Evolutionary conservation across 73 alveolate genomes (phyloP).

Genomic region (Durusdinium trenchii): DNA sequence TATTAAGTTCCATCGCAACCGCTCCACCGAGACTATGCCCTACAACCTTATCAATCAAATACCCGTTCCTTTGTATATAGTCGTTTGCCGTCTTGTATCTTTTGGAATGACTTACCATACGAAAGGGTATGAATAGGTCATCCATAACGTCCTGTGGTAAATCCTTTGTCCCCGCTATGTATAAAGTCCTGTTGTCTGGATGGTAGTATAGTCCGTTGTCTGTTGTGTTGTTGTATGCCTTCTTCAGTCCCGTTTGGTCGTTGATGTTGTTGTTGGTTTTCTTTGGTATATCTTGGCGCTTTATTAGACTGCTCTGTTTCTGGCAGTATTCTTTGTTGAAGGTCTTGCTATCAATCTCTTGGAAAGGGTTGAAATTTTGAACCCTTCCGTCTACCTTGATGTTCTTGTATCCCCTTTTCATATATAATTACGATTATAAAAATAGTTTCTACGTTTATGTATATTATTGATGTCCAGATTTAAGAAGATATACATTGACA

Average conservation of each 20-base stretch:
- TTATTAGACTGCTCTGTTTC: background rate
- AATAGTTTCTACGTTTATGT: background rate
- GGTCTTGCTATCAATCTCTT: conserved; percentile 22
- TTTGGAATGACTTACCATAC: conserved; percentile 17
- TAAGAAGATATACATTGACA: conserved; percentile 8
- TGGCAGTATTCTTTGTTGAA: background rate
- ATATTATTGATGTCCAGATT: conserved; percentile 8
- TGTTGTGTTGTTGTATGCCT: conserved; percentile 60
- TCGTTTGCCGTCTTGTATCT: conserved; percentile 43
- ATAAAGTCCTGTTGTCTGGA: conserved; percentile 26
- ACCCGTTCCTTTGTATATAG: background rate
- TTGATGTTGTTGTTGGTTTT: conserved; percentile 17
- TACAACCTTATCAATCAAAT: background rate
- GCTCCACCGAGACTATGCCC: conserved; percentile 22
- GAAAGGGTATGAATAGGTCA: conserved; percentile 27
- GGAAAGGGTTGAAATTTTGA: conserved; percentile 5
- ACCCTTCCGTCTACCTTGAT: background rate
- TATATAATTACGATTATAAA: conserved; percentile 9
- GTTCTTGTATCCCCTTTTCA: background rate
- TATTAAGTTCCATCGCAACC: background rate
- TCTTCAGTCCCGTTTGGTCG: conserved; percentile 62
- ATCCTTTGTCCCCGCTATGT: conserved; percentile 63
- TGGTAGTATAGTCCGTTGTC: conserved; percentile 50
- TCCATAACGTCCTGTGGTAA: conserved; percentile 19
- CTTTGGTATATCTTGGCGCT: background rate